Conservation (phyloP, 2,329 filamentous ascomycete species). For the Daldinia sp. region DNA sequence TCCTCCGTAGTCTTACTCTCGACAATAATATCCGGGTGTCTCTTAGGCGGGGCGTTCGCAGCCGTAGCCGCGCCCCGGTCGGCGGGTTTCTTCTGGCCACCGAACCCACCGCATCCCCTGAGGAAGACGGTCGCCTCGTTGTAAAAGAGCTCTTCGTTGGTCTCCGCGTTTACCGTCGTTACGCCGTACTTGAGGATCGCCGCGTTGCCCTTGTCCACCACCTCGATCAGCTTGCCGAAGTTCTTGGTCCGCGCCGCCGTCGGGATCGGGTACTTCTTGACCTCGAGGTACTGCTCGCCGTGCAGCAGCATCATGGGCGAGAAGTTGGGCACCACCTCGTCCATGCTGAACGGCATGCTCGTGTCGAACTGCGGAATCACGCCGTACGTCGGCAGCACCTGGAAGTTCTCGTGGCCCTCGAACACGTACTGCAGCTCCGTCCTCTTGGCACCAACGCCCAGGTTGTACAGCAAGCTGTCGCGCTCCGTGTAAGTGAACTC, state of each 20-base stretch:
- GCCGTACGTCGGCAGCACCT: slow-evolving; percentile 93
- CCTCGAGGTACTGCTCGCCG: slow-evolving; percentile 97
- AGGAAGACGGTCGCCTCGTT: slow-evolving; percentile 96
- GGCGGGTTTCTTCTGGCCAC: slow-evolving; percentile 79
- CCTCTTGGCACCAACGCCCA: slow-evolving; percentile 91
- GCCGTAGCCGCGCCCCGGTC: slow-evolving; percentile 86
- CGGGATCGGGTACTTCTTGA: slow-evolving; percentile 91
- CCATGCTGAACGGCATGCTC: slow-evolving; percentile 80
- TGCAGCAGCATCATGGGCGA: slow-evolving; percentile 98
- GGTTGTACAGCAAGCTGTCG: slow-evolving; percentile 94
- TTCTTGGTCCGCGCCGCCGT: slow-evolving; percentile 83
- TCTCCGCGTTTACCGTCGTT: slow-evolving; percentile 85
- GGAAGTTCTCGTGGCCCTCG: slow-evolving; percentile 92
- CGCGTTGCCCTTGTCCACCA: slow-evolving; percentile 94
- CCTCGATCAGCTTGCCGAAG: slow-evolving; percentile 86
- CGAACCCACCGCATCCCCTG: slow-evolving; percentile 90
- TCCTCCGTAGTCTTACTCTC: slow-evolving; percentile 90
- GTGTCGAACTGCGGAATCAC: slow-evolving; percentile 95
- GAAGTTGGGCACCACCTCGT: slow-evolving; percentile 93
- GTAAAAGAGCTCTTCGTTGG: slow-evolving; percentile 93
- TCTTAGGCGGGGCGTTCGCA: slow-evolving; percentile 80
- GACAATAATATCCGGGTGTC: slow-evolving; percentile 82
- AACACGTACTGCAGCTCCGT: slow-evolving; percentile 89
- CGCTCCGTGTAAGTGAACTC: slow-evolving; percentile 86
- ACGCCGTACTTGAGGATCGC: slow-evolving; percentile 84